phyloP scores from a whole-genome alignment of 371 early-diverging fungal genomes.

The Mortierella sp. region DNA sequence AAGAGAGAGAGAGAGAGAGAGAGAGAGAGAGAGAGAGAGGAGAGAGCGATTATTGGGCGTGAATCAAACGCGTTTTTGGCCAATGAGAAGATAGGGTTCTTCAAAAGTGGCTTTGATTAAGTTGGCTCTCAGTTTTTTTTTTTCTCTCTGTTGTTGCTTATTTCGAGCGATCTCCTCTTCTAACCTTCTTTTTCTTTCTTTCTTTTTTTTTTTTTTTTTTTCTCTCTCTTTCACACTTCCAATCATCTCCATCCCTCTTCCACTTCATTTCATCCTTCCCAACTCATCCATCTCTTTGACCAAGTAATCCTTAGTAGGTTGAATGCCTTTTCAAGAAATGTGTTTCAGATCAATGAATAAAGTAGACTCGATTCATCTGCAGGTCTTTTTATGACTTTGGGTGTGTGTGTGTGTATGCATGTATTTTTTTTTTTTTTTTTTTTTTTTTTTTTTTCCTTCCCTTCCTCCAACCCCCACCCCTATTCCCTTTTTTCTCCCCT shows the following conservation, averaged over 20 bases:
- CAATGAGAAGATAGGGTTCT: neutral
- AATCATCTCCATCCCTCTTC: slow-evolving; percentile 6
- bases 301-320: no score
- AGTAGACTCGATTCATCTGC: neutral
- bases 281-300: no score
- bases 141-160: neutral
- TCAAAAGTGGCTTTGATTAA: no score
- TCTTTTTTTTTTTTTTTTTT: neutral
- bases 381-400: no score
- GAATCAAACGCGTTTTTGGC: neutral
- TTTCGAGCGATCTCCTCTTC: no score
- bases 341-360: no score
- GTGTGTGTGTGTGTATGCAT: no score
- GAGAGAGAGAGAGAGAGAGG: no score
- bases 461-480: slow-evolving; percentile 8
- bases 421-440: neutral
- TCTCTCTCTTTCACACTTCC: neutral
- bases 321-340: no score
- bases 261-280: neutral
- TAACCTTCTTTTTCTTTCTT: neutral
- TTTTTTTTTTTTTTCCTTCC: neutral
- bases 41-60: neutral
- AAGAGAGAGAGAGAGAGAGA: no score
- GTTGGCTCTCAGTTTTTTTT: neutral
- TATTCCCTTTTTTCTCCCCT: slow-evolving; percentile 10